Evolutionary conservation across 441 rosid genomes (phyloP).

Genomic region (Manihot esculenta): DNA sequence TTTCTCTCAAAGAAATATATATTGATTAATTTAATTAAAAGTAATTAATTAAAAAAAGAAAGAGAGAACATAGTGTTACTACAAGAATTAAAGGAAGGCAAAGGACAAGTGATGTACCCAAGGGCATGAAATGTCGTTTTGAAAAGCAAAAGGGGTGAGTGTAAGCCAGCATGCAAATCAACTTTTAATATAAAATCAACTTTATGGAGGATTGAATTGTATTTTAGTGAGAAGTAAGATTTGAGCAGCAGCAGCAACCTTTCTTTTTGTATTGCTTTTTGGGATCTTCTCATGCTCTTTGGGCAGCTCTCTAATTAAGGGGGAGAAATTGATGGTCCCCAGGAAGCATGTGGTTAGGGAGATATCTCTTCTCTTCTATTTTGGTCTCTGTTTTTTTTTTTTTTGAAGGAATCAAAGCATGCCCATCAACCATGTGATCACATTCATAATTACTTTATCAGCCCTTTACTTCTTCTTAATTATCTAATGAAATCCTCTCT

Average conservation of each 20-base stretch:
- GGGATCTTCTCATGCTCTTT: slow-evolving; percentile 52
- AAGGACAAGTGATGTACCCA: slow-evolving; percentile 30
- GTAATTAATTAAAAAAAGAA: not conserved
- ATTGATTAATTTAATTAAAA: no score
- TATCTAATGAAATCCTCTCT: no score
- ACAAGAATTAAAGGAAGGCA: slow-evolving; percentile 34
- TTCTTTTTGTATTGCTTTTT: slow-evolving; percentile 35
- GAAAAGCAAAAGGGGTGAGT: slow-evolving; percentile 35
- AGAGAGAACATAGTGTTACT: slow-evolving; percentile 34
- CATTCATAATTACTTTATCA: slow-evolving; percentile 32
- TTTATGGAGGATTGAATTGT: slow-evolving; percentile 24
- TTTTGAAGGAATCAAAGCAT: slow-evolving; percentile 58
- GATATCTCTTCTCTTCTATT: slow-evolving; percentile 15
- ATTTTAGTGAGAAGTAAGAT: slow-evolving; percentile 23
- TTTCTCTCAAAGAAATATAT: no score
- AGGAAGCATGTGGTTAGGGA: slow-evolving; percentile 54
- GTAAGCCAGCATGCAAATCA: slow-evolving; percentile 48
- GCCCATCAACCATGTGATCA: slow-evolving; percentile 56
- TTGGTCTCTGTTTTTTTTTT: slow-evolving; percentile 26
- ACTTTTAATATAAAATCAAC: slow-evolving; percentile 4
- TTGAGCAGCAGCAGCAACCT: slow-evolving; percentile 14
- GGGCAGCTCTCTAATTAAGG: slow-evolving; percentile 23
- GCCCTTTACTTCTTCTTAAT: no score
- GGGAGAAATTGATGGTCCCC: slow-evolving; percentile 54
- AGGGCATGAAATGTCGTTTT: slow-evolving; percentile 42